Evolutionary conservation across 2,329 filamentous ascomycete genomes (phyloP), one percentile per base, ranked within the genome.

Genomic region (Daldinia eschscholtzii): DNA sequence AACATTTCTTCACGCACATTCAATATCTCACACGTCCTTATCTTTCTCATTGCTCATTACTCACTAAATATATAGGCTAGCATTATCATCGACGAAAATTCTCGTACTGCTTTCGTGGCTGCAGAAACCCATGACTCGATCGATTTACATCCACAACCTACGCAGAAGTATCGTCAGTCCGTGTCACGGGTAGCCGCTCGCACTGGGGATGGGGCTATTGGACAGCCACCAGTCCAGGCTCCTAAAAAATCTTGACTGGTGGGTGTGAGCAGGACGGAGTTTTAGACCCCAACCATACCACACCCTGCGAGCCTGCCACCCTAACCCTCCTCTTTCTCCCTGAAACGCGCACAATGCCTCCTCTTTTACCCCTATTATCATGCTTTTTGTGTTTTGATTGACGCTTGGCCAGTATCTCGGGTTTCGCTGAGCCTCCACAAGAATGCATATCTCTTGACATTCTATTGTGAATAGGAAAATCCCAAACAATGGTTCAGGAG

Each of bases 341-440:
- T 77, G 74, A 77, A 77, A 77, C 75, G 72, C 73, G 68, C 66
- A 73, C 70, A 69, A 72, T 69, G 56, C 70, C 67, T 67, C 69
- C 64, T 69, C 57, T 56, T 62, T 72, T 61, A 59, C 68, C 70
- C 73, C 72, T 70, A 57, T 68, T 65, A 61, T 67, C 62, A 67
- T 72, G 64, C 70, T 72, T 72, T 62, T 64, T 61, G 52, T 63
- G 65, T 68, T 67, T 72, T 67, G 57, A 41, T 72, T 60, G 42
- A 57, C 58, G 58, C 67, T 60, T 65, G 28, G 56, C 50, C 58
- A 65, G 61, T 59, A 48, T 67, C 57, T 65, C 56, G 30, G 59
- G 20, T 63, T 46, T 55, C 20, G 61, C 68, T 63, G 35, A 57
- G 30, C 33, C 50, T 37, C 46, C 37, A 41, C 56, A 64, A 41